phyloP scores from a whole-genome alignment of 2,329 filamentous ascomycete species.

The Diaporthe caulivora region DNA sequence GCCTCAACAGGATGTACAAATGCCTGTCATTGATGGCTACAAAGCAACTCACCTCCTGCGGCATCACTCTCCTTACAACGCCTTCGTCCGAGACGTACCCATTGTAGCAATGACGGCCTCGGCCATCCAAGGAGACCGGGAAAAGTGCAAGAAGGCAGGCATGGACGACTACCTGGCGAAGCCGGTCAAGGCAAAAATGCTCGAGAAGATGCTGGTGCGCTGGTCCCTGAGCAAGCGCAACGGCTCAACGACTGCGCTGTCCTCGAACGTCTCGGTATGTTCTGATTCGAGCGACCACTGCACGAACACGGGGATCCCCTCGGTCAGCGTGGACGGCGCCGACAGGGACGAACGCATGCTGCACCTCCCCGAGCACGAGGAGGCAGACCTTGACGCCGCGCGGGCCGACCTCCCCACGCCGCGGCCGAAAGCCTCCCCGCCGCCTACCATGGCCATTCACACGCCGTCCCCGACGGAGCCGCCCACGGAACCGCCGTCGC shows the following conservation, averaged over 20 bases:
- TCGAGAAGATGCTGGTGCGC: slow-evolving; percentile 56
- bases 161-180: slow-evolving; percentile 70
- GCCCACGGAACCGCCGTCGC: slow-evolving; percentile 10
- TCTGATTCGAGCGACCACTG: slow-evolving; percentile 44
- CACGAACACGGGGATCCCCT: slow-evolving; percentile 42
- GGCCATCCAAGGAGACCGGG: slow-evolving; percentile 66
- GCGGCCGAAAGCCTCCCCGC: slow-evolving; percentile 26
- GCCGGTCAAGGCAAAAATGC: slow-evolving; percentile 62
- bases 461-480: slow-evolving; percentile 1
- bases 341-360: not conserved
- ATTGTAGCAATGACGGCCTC: slow-evolving; percentile 69
- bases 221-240: slow-evolving; percentile 43
- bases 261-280: slow-evolving; percentile 40
- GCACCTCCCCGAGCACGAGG: not conserved
- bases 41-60: slow-evolving; percentile 80
- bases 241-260: slow-evolving; percentile 15
- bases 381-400: not conserved
- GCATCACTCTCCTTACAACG: slow-evolving; percentile 74
- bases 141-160: slow-evolving; percentile 64
- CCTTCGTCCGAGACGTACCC: slow-evolving; percentile 67
- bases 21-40: slow-evolving; percentile 60
- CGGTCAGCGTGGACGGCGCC: slow-evolving; percentile 27
- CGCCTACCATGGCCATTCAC: not conserved
- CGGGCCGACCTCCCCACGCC: slow-evolving; percentile 26
- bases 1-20: slow-evolving; percentile 11